A percentile compares a stretch with the other conserved stretches of the same genome.
Evolutionary conservation across 2,329 filamentous ascomycete species (phyloP).

Genomic region (Penicillium sp.): DNA sequence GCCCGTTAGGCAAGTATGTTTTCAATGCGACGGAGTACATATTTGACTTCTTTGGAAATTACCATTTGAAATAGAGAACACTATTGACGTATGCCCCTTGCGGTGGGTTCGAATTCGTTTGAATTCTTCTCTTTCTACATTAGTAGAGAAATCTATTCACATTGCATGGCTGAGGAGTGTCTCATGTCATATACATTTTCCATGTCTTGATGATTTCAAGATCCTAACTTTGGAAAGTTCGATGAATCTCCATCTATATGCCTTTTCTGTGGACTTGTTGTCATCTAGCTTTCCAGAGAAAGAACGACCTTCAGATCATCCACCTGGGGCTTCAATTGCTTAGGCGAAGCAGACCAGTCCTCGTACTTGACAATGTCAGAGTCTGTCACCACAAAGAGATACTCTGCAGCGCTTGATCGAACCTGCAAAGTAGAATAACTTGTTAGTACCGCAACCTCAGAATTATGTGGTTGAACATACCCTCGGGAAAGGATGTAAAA

Average conservation of each 20-base stretch:
- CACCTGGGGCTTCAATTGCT: constrained; percentile 35
- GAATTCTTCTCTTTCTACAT: no score
- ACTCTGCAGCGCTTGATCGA: constrained; percentile 37
- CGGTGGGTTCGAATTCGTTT: no score
- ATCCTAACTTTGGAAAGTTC: no score
- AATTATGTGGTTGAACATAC: constrained; percentile 48
- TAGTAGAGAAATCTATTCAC: no score
- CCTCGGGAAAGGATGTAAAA: constrained; percentile 79
- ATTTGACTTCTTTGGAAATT: constrained; percentile 18
- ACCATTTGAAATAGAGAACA: not conserved
- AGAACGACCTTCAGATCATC: constrained; percentile 26
- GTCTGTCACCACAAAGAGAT: constrained; percentile 36
- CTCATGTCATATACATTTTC: no score
- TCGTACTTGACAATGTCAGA: constrained; percentile 32
- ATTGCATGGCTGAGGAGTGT: no score
- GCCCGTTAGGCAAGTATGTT: constrained; percentile 16
- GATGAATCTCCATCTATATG: no score
- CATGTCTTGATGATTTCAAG: no score
- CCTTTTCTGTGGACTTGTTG: not conserved
- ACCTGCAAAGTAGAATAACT: constrained; percentile 27
- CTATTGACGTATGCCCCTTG: no score
- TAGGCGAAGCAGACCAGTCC: constrained; percentile 38
- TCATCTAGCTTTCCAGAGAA: not conserved
- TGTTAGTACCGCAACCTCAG: not conserved
- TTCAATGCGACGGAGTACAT: constrained; percentile 23